These are phyloP conservation scores for Sclerotinia trifoliorum DNA, from an alignment of 2,329 filamentous ascomycete species.

Conservation along the genomic window DNA sequence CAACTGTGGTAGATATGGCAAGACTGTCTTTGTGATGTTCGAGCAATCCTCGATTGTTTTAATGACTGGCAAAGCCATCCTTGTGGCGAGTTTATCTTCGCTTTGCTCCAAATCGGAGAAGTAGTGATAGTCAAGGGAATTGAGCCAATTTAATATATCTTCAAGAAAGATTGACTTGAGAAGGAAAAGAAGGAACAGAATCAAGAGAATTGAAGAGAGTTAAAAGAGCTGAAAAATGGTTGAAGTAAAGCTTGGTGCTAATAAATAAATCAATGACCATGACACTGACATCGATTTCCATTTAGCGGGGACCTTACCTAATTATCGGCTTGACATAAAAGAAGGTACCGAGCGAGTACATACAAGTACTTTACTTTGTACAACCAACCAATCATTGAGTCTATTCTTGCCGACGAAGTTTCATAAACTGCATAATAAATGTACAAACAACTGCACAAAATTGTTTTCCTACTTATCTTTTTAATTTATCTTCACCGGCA, in stretches of 20 bases:
- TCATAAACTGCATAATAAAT: no score
- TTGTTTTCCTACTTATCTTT: no score
- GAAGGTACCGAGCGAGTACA: background rate
- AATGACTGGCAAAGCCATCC: constrained; percentile 69
- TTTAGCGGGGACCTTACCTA: background rate
- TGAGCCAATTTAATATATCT: background rate
- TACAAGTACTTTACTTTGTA: no score
- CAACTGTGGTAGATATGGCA: constrained; percentile 71
- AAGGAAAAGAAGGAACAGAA: background rate
- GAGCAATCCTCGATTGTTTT: constrained; percentile 70
- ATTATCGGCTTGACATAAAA: background rate
- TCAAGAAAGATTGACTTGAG: background rate
- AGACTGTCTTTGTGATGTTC: constrained; percentile 71
- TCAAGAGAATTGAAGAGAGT: no score
- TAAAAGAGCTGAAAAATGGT: background rate
- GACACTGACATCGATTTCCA: constrained; percentile 5
- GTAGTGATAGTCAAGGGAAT: background rate
- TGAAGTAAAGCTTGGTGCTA: background rate
- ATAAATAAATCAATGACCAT: background rate
- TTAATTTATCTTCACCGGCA: no score
- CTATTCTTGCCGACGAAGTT: no score
- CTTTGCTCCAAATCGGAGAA: background rate
- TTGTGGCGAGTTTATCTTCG: background rate
- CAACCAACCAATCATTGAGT: no score
- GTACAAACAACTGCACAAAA: no score